Evolutionary conservation across 345 rosid genomes (phyloP).

Genomic region (Capsella bursapastoris): DNA sequence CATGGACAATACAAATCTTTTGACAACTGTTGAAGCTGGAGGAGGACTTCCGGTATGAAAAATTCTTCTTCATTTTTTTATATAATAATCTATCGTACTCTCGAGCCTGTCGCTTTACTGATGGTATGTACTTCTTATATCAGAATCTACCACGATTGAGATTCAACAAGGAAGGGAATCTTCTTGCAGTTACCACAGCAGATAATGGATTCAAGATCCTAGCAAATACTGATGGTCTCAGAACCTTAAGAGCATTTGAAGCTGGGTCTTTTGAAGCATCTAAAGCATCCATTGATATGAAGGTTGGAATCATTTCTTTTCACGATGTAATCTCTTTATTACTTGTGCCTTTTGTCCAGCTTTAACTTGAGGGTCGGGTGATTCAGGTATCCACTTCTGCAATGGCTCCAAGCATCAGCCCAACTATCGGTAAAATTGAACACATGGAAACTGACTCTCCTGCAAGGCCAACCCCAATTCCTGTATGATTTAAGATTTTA

Average conservation of each 20-base stretch:
- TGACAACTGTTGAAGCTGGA: slow-evolving; percentile 66
- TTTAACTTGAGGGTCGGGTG: slow-evolving; percentile 25
- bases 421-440: slow-evolving; percentile 56
- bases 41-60: slow-evolving; percentile 68
- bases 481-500: slow-evolving; percentile 42
- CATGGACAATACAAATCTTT: slow-evolving; percentile 62
- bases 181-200: slow-evolving; percentile 67
- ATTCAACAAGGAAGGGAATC: slow-evolving; percentile 76
- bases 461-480: slow-evolving; percentile 48
- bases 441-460: slow-evolving; percentile 55
- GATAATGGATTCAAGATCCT: slow-evolving; percentile 68
- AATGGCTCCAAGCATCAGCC: slow-evolving; percentile 47
- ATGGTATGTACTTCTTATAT: slow-evolving; percentile 21
- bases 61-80: slow-evolving; percentile 4
- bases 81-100: not conserved
- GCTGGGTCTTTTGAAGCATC: slow-evolving; percentile 55
- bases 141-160: slow-evolving; percentile 66
- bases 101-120: slow-evolving; percentile 18
- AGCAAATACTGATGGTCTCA: slow-evolving; percentile 63
- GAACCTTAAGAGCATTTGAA: slow-evolving; percentile 58
- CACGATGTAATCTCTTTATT: not conserved
- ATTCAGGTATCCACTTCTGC: slow-evolving; percentile 53
- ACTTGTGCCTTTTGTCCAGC: slow-evolving; percentile 3
- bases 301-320: slow-evolving; percentile 25
- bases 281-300: slow-evolving; percentile 47